Evolutionary conservation across 2,329 filamentous ascomycete genomes (phyloP), one percentile per base, ranked within the genome.

Genomic region (Meredithiella fracta): DNA sequence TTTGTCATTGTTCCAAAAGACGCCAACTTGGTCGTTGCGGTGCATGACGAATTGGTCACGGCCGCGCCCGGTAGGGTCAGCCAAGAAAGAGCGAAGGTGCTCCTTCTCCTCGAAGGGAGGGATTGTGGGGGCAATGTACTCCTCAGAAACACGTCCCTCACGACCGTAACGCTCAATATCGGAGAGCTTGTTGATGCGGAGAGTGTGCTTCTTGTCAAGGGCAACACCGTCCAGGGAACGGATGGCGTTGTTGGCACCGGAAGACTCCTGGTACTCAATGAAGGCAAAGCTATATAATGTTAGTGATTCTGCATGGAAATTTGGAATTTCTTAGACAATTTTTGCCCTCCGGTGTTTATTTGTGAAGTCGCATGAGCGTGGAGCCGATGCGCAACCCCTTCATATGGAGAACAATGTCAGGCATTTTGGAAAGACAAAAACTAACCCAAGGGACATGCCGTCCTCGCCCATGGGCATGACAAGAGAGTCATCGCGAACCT

Each of bases 1-100:
- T 70, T 85, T 91, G 72, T 94, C 92, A 75, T 94, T 94, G 74
- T 97, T 97, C 91, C 91, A 98, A 76, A 86, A 95, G 4, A 98
- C 85, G 59, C 89, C 90, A 38, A 98, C 92, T 60, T 83, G 85
- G 54, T 98, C 92, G 62, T 83, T 86, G 54, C 87, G 83, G 75
- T 86, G 96, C 80, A 97, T 89, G 68, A 86, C 86, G 64, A 97
- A 92, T 73, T 98, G 91, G 67, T 98, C 92, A 60, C 92, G 83
- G 62, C 88, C 88, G 62, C 88, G 88, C 55, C 76, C 80, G 56
- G 74, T 74, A 58, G 83, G 75, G 66, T 98, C 92, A 62, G 84
- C 85, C 64, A 98, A 75, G 83, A 89, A 98, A 68, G 86, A 97
- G 67, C 90, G 81, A 64, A 97, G 73, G 69, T 98, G 92, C 72